Conservation (phyloP, 176 grass and related monocot species). For the Carex parvula region DNA sequence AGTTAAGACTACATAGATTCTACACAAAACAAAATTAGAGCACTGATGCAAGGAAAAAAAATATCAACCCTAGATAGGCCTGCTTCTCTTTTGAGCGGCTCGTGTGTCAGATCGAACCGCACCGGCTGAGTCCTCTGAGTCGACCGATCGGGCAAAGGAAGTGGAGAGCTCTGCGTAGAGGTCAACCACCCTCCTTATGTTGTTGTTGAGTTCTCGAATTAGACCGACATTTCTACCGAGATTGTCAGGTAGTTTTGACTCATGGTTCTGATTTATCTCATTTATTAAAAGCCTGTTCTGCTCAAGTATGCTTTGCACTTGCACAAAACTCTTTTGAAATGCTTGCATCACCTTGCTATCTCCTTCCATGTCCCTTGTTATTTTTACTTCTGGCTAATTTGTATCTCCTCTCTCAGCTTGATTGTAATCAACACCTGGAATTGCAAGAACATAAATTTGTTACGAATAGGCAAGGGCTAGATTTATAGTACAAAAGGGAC, state of each 20-base stretch:
- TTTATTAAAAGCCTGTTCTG: conserved; percentile 67
- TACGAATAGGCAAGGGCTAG: background rate
- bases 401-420: background rate
- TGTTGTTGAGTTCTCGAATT: conserved; percentile 87
- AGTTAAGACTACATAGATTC: conserved; percentile 16
- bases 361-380: conserved; percentile 11
- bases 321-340: conserved; percentile 81
- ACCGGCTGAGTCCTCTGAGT: conserved; percentile 35
- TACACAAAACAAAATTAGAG: conserved; percentile 9
- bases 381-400: conserved; percentile 4
- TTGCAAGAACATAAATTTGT: conserved; percentile 15
- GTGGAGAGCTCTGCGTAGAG: conserved; percentile 74
- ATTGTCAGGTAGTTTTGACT: conserved; percentile 66
- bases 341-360: conserved; percentile 65
- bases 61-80: conserved; percentile 31
- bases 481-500: background rate
- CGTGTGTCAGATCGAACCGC: conserved; percentile 38
- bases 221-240: conserved; percentile 69
- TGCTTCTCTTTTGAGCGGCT: conserved; percentile 54
- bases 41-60: background rate
- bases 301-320: conserved; percentile 75
- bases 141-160: conserved; percentile 46
- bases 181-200: conserved; percentile 75
- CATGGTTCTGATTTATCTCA: conserved; percentile 87
- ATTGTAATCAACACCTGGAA: conserved; percentile 15